Percentiles rank a stretch among this genome's conserved stretches.
Evolutionary conservation across 768 basidiomycete genomes (phyloP).

Genomic region (Trametes cubensis): DNA sequence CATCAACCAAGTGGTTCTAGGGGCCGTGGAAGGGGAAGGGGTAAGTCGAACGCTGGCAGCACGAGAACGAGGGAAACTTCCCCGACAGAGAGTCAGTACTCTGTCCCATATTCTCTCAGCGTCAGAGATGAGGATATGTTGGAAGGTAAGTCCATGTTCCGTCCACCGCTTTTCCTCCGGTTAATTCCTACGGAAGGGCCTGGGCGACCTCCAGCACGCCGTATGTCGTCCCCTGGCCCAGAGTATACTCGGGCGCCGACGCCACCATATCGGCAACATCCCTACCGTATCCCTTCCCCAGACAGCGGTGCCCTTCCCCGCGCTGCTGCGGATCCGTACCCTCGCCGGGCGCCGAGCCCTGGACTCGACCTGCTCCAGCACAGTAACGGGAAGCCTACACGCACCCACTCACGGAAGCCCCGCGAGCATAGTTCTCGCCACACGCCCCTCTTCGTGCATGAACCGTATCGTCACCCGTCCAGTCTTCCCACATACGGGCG

Average conservation of each 20-base stretch:
- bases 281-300: conserved; percentile 1
- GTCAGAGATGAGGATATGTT: conserved; percentile 16
- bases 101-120: conserved; percentile 8
- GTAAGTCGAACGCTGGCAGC: not conserved
- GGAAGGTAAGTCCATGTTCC: conserved; percentile 19
- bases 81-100: conserved; percentile 22
- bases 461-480: conserved; percentile 13
- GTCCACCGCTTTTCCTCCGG: not conserved
- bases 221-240: conserved; percentile 13
- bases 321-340: conserved; percentile 19
- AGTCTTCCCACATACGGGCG: conserved; percentile 11
- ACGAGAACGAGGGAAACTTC: conserved; percentile 21
- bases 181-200: conserved; percentile 4
- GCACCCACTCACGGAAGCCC: conserved; percentile 24
- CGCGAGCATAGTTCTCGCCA: conserved; percentile 17
- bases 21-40: conserved; percentile 17
- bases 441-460: conserved; percentile 16
- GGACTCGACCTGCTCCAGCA: conserved; percentile 12
- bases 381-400: conserved; percentile 26
- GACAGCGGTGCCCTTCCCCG: conserved; percentile 17
- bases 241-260: conserved; percentile 11
- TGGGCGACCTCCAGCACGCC: conserved; percentile 19
- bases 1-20: not conserved
- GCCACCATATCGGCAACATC: conserved; percentile 14
- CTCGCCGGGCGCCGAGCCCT: conserved; percentile 23